Evolutionary conservation across 306 rosid genomes (phyloP), one percentile per base, ranked within the genome.

Genomic region (Oemleria cerasiformis): DNA sequence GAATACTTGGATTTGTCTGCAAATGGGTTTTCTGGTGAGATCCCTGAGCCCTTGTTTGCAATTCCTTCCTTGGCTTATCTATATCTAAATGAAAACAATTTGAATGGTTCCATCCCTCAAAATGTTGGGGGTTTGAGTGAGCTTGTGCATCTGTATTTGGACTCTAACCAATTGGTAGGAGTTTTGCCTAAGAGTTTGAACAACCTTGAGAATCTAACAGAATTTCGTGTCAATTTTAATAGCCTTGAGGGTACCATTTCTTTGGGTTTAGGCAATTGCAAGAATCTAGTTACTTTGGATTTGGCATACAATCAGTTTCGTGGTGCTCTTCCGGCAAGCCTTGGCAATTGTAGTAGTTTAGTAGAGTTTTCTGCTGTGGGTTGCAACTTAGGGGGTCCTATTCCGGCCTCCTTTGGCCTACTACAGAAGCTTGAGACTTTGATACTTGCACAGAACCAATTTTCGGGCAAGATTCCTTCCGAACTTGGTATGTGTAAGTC

Each of bases 401-500:
- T 93, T 65, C 93, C 98, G 0, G 70, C 92, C 59, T 85, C 92
- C 71, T 70, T 90, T 1, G 96, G 92, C 47, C 78, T 62, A 19
- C 86, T 93, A 6, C 74, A 9, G 51, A 53, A 74, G 38, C 96
- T 93, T 63, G 43, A 71, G 3, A 0, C 0, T 57, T 69, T 93
- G 41, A 21, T 5, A 48, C 98, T 93, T 77, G 65, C 90, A 7
- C 68, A 21, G 48, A 93, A 93, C 67, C 71, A 38, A 60, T 74
- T 93, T 6, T 85, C 89, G 0, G 96, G 97, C 13, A 83, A 65
- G 65, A 88, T 93, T 74, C 97, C 98, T 3, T 73, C 85, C 0
- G 86, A 90, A 73, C 81, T 93, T 2, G 91, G 97, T 4, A 82
- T 67, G 14, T 88, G 96, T 39, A 85, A 72, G 81, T 88, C 94